Base-by-base conservation (phyloP, 2,329 filamentous ascomycete genomes). In the Harringtonia aguacate region DNA sequence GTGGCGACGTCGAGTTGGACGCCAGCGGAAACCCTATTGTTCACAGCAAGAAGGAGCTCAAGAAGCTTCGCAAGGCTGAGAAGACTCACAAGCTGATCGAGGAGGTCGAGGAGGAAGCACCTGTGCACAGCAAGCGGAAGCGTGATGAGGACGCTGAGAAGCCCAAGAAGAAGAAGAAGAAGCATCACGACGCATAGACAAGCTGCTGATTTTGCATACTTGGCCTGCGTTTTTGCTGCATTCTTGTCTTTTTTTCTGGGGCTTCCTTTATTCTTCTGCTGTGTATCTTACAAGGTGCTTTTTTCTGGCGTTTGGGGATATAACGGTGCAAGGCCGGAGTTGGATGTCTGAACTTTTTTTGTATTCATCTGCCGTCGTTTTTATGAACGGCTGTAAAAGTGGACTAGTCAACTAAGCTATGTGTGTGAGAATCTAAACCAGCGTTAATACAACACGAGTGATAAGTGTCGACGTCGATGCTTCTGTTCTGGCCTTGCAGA, bases 1-100 rank as follows among this genome's bases (percentile, higher is more conserved):
- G 81, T 49, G 84, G 84, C 31, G 81, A 87, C 56, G 82, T 88
- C 51, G 70, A 77, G 58, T 66, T 87, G 51, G 72, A 72, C 53
- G 65, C 67, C 13, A 75, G 84, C 48, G 83, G 83, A 46, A 79
- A 72, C 41, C 78, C 83, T 34, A 70, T 76, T 53, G 69, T 84
- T 4, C 63, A 80, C 55, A 84, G 58, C 52, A 70, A 72, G 58
- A 63, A 66, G 55, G 57, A 62, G 48, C 61, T 63, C 40, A 56
- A 61, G 52, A 61, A 63, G 50, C 55, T 57, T 47, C 52, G 49
- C 46, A 55, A 56, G 45, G 49, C 51, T 2, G 47, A 48, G 39
- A 45, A 53, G 40, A 46, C 44, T n/a, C n/a, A n/a, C n/a, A n/a
- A n/a, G n/a, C n/a, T n/a, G 43, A 55, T 54, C 44, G 57, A 57